Evolutionary conservation across 495 filamentous ascomycete genomes (phyloP).

Genomic region (Aspergillus avenaceus): DNA sequence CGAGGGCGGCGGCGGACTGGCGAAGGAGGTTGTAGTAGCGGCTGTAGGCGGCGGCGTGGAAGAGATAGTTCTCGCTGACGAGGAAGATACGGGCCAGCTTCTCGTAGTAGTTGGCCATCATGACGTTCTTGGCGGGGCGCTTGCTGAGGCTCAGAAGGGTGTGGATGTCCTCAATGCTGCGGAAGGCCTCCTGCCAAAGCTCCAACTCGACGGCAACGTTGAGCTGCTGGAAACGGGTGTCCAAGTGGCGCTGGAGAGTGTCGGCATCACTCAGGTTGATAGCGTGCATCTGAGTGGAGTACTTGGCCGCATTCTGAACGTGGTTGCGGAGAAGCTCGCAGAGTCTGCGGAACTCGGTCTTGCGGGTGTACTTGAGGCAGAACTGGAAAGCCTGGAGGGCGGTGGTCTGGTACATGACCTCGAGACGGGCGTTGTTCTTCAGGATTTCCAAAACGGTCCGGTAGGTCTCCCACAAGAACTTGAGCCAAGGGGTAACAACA

Average conservation of each 20-base stretch:
- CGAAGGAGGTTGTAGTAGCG: constrained; percentile 95
- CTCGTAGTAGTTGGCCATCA: constrained; percentile 99
- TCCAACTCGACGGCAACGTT: constrained; percentile 98
- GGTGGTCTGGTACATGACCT: constrained; percentile 97
- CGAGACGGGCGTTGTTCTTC: constrained; percentile 95
- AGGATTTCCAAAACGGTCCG: constrained; percentile 96
- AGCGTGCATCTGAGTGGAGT: constrained; percentile 97
- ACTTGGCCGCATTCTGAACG: constrained; percentile 98
- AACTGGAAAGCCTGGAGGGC: constrained; percentile 98
- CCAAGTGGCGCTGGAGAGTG: constrained; percentile 92
- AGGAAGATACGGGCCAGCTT: constrained; percentile 97
- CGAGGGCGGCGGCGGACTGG: constrained; percentile 79
- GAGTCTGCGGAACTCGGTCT: constrained; percentile 97
- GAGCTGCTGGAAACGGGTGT: constrained; percentile 96
- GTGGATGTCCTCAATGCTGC: constrained; percentile 98
- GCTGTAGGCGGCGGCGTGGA: constrained; percentile 96
- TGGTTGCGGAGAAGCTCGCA: constrained; percentile 98
- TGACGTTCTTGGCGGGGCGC: constrained; percentile 96
- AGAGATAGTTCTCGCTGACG: constrained; percentile 98
- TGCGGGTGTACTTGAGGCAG: constrained; percentile 95
- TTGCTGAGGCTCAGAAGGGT: constrained; percentile 98
- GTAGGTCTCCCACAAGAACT: constrained; percentile 99
- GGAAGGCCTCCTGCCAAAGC: constrained; percentile 98
- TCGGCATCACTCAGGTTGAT: constrained; percentile 98
- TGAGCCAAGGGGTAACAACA: constrained; percentile 97